Evolutionary conservation across 306 rosid species (phyloP).

Genomic region (Begonia peltatifolia): DNA sequence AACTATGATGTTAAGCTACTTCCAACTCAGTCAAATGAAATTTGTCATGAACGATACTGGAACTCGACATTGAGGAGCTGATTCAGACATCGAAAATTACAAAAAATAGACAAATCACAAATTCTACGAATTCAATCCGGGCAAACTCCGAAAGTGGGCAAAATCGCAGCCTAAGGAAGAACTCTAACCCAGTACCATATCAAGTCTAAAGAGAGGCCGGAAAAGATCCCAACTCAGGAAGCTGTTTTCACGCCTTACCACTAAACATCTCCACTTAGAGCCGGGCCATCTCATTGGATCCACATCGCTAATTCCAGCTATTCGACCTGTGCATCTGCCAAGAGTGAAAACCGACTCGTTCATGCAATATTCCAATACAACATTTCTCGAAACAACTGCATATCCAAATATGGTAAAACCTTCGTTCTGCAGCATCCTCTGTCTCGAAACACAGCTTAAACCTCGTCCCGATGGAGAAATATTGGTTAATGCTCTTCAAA

Average conservation of each 20-base stretch:
- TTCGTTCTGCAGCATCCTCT: constrained; percentile 77
- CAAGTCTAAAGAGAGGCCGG: no score
- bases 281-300: constrained; percentile 88
- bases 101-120: no score
- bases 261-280: constrained; percentile 81
- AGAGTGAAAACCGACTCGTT: not conserved
- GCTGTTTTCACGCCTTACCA: constrained; percentile 23
- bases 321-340: constrained; percentile 61
- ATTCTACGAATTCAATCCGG: no score
- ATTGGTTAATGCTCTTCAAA: constrained; percentile 47
- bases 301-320: constrained; percentile 51
- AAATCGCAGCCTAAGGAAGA: no score
- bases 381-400: constrained; percentile 2
- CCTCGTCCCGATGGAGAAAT: constrained; percentile 78
- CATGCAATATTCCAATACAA: not conserved
- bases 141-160: no score
- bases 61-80: no score
- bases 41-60: no score
- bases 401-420: constrained; percentile 27
- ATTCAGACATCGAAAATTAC: no score
- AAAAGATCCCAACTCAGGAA: no score
- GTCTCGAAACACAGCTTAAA: constrained; percentile 80
- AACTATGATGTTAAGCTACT: not conserved
- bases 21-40: no score
- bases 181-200: no score